A percentile compares a stretch with the other conserved stretches of the same genome.
Evolutionary conservation across 2,329 filamentous ascomycete genomes (phyloP).

Genomic region (Aureobasidium sp.): DNA sequence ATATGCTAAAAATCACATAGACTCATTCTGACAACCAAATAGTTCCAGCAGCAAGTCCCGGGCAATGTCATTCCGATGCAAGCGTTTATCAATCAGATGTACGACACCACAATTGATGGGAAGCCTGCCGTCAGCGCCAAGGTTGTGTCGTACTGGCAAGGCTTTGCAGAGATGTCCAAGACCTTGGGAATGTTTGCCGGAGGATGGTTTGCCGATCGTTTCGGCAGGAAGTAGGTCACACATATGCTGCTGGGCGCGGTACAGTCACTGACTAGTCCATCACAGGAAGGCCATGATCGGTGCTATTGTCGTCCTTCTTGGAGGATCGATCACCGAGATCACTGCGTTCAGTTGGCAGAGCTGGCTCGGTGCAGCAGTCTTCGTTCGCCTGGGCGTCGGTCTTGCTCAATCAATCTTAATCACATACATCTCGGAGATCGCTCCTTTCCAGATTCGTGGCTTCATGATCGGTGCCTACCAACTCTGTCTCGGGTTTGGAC

Average conservation of each 20-base stretch:
- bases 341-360: constrained; percentile 13
- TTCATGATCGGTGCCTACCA: constrained; percentile 16
- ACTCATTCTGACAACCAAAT: neutral
- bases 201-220: neutral
- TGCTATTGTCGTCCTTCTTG: constrained; percentile 14
- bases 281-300: constrained; percentile 13
- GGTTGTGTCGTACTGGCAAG: constrained; percentile 14
- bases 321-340: constrained; percentile 14
- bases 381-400: constrained; percentile 15
- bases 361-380: constrained; percentile 15
- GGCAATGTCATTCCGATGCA: constrained; percentile 16
- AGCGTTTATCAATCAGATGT: constrained; percentile 15
- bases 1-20: too few species aligned
- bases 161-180: constrained; percentile 16
- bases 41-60: constrained; percentile 16
- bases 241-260: too few species aligned
- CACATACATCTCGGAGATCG: constrained; percentile 16
- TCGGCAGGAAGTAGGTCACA: neutral
- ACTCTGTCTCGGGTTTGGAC: constrained; percentile 14
- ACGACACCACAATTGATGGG: constrained; percentile 13
- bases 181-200: constrained; percentile 14
- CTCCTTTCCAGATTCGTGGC: constrained; percentile 16
- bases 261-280: neutral
- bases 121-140: constrained; percentile 12
- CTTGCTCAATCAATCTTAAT: constrained; percentile 15